These are phyloP conservation scores for Saturnispora diversa DNA, from an alignment of 805 yeast species.

Conservation along the genomic window DNA sequence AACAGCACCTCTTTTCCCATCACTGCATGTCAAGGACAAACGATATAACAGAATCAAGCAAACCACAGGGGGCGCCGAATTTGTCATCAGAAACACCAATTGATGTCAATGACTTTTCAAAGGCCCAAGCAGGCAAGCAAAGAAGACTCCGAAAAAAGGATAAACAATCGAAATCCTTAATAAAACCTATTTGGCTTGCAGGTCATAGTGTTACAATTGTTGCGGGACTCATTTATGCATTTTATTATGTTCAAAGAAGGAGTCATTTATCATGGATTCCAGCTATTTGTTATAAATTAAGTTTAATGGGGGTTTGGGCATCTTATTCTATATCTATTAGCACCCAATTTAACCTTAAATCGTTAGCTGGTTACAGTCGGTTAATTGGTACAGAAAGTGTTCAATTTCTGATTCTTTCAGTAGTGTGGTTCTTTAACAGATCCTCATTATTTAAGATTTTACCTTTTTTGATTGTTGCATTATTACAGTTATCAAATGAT, in stretches of 20 bases:
- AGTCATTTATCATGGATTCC: constrained; percentile 39
- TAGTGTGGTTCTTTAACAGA: constrained; percentile 57
- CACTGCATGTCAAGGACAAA: background rate
- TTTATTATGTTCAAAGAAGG: constrained; percentile 28
- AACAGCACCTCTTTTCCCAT: too few relatives aligned
- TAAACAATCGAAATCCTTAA: constrained; percentile 8
- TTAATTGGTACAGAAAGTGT: constrained; percentile 68
- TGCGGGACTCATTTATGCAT: constrained; percentile 34
- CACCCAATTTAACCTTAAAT: constrained; percentile 50
- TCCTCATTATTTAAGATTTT: constrained; percentile 55
- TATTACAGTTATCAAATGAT: constrained; percentile 43
- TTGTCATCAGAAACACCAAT: background rate
- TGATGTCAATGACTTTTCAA: background rate
- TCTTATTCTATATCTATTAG: constrained; percentile 47
- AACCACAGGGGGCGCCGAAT: background rate
- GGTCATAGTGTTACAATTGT: constrained; percentile 44
- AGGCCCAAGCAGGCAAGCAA: background rate
- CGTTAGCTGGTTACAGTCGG: constrained; percentile 53
- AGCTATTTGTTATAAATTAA: constrained; percentile 43
- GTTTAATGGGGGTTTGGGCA: constrained; percentile 47
- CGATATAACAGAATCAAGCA: background rate
- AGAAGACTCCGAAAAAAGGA: constrained; percentile 10
- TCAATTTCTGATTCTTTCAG: constrained; percentile 52
- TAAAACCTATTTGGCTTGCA: constrained; percentile 45
- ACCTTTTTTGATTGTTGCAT: constrained; percentile 51